Conservation (phyloP, 208 protist species). For the Naegleria gruberi region DNA sequence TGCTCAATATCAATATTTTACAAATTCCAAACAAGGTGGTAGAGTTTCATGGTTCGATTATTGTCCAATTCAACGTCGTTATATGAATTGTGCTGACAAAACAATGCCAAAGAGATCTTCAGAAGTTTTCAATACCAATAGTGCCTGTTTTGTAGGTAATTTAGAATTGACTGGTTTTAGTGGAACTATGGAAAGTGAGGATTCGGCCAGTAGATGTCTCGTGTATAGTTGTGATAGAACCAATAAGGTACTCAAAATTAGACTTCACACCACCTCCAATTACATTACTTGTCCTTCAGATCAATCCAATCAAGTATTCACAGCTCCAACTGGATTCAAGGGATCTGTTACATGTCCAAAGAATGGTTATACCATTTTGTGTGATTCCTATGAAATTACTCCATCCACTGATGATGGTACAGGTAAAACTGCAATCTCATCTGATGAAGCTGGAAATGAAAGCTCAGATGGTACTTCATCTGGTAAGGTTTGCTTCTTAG, state of each 20-base stretch:
- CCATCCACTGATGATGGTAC: not conserved
- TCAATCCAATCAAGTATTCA: not conserved
- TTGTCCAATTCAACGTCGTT: not conserved
- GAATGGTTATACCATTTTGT: not conserved
- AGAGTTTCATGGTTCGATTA: not conserved
- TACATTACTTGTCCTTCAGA: not conserved
- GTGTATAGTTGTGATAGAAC: not conserved
- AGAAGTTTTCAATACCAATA: not conserved
- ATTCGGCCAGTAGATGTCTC: not conserved
- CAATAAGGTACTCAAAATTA: not conserved
- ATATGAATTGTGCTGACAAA: not conserved
- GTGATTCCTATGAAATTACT: not conserved
- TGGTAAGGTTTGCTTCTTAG: not conserved
- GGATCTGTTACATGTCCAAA: not conserved
- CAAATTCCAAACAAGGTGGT: not conserved
- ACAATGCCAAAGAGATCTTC: not conserved
- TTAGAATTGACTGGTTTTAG: not conserved
- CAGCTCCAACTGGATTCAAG: not conserved
- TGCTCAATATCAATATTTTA: not conserved
- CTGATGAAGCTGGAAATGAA: not conserved
- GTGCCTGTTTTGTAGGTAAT: slow-evolving; percentile 17
- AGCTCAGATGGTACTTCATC: not conserved
- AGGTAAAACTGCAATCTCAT: not conserved
- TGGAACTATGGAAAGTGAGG: not conserved
- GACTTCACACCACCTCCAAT: not conserved